These are phyloP conservation scores for Sclerotinia spermophila DNA, from an alignment of 2,329 filamentous ascomycete genomes.

Conservation along the genomic window DNA sequence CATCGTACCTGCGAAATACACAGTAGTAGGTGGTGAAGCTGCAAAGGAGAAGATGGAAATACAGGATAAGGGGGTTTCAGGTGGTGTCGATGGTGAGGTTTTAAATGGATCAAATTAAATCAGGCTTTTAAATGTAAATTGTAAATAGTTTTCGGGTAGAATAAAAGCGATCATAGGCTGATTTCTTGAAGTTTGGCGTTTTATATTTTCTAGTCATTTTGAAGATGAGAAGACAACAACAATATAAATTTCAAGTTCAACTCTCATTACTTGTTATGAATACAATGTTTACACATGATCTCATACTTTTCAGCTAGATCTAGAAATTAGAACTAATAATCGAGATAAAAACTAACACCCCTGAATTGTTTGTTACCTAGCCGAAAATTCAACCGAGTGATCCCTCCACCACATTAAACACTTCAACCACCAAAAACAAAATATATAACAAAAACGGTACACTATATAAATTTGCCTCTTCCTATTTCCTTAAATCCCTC, in stretches of 20 bases:
- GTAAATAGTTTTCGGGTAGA: constrained; percentile 5
- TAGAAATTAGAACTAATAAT: not conserved
- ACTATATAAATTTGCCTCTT: too few relatives aligned
- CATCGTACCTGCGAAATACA: constrained; percentile 23
- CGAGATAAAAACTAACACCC: not conserved
- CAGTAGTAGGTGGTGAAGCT: constrained; percentile 26
- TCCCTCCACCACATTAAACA: not conserved
- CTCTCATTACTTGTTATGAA: not conserved
- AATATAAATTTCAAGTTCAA: not conserved
- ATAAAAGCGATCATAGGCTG: not conserved
- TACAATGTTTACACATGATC: not conserved
- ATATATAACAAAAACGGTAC: too few relatives aligned
- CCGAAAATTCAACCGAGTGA: not conserved
- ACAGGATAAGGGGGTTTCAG: constrained; percentile 22
- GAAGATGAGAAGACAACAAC: not conserved
- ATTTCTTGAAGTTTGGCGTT: not conserved
- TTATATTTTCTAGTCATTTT: not conserved
- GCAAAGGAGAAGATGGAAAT: constrained; percentile 20
- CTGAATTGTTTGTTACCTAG: not conserved
- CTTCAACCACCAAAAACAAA: too few relatives aligned
- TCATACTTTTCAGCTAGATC: not conserved
- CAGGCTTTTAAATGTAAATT: not conserved
- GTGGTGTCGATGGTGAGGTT: not conserved
- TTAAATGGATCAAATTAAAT: not conserved
- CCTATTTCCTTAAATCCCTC: too few relatives aligned